Base-by-base conservation (phyloP, 306 rosid species). In the Sicyos edulis region DNA sequence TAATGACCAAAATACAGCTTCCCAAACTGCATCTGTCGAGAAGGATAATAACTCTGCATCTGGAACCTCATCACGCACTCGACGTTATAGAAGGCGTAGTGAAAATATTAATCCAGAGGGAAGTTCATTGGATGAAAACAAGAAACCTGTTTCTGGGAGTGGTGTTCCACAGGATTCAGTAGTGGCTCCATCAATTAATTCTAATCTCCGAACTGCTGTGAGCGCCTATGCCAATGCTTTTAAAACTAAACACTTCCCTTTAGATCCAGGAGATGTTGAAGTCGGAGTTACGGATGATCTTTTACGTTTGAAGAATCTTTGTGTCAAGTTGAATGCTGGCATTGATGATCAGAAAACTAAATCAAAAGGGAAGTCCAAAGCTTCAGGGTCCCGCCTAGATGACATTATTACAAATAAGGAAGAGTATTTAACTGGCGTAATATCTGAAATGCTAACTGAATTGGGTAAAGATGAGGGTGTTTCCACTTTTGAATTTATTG, bases 391-490 rank as follows among this genome's bases (percentile, higher is more conserved):
- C 60, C 85, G 79, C 80, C 55, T 74, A 73, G 87, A 76, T 1
- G 86, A 85, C 75, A 82, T 62, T 78, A 82, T 86, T 65, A 62
- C 75, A 40, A 80, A 71, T 72, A 86, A 71, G 60, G 97, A 95
- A 76, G 96, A 89, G 66, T 85, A 74, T 76, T 80, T 91, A 80
- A 83, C 80, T 78, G 92, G 86, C 44, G 81, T 91, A 54, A 77
- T 95, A 67, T 85, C 89, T 73, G 99, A 91, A 83, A 86, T 95
- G 92, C 91, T 95, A 58, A 77, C 77, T 73, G 99, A 95, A 80
- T 95, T 95, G 69, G 82, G 96, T 74, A 95, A 95, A 82, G 97
- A 96, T 82, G 96, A 91, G 19, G 99, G 99, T 75, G 99, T 95
- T 34, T 91, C 99, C 62, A 95, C 99, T 63, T 95, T 95, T 86